A percentile compares a stretch with the other conserved stretches of the same genome.
These are phyloP conservation scores for Lasiodiplodia citricola DNA, from an alignment of 2,329 filamentous ascomycete species.

Conservation along the genomic window DNA sequence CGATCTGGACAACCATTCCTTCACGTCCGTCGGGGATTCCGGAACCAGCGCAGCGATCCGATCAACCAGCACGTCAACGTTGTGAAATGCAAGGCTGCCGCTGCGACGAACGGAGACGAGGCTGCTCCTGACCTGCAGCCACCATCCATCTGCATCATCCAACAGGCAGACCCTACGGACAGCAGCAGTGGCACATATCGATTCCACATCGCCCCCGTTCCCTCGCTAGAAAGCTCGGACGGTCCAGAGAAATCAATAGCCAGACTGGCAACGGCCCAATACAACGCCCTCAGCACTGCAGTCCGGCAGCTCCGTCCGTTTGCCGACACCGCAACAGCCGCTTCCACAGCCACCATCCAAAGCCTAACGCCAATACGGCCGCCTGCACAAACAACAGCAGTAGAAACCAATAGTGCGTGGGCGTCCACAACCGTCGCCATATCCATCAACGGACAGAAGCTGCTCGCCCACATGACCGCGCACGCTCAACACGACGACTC, in stretches of 20 bases:
- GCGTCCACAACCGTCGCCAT: not conserved
- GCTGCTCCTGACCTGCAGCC: not conserved
- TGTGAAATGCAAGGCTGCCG: not conserved
- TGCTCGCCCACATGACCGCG: not conserved
- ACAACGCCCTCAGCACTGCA: conserved; percentile 13
- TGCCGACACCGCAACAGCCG: conserved; percentile 33
- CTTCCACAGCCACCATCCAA: not conserved
- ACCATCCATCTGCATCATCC: not conserved
- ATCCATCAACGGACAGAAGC: not conserved
- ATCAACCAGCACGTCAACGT: conserved; percentile 32
- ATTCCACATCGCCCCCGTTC: not conserved
- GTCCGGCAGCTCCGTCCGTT: conserved; percentile 26
- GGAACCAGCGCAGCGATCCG: conserved; percentile 43
- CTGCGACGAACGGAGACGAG: not conserved
- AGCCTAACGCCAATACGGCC: not conserved
- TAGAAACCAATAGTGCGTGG: not conserved
- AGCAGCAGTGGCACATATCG: not conserved
- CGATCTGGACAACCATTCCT: conserved; percentile 29
- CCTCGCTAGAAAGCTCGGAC: not conserved
- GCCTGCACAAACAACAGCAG: not conserved
- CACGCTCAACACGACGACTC: not conserved
- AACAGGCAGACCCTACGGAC: not conserved
- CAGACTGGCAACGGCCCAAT: not conserved
- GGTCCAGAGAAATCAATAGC: not conserved
- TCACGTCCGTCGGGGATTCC: conserved; percentile 36